Percentiles rank a stretch among this genome's conserved stretches.
Evolutionary conservation across 169 alveolate species (phyloP).

Genomic region (Eimeria zaria): DNA sequence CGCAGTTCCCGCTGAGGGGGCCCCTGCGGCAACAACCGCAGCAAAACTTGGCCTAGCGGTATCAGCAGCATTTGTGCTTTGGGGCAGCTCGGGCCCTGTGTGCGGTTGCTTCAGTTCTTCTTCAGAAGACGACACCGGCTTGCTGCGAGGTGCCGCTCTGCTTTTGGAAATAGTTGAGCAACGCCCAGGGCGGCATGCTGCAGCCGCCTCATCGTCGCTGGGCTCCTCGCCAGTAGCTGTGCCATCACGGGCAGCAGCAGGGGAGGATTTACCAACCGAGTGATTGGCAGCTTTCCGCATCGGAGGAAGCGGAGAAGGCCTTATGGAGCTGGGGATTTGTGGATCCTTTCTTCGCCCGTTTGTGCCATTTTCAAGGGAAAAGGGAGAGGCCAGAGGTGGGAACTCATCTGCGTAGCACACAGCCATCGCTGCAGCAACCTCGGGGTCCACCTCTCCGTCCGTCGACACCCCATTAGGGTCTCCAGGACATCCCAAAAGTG

Average conservation of each 20-base stretch:
- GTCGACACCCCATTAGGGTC: too few species aligned
- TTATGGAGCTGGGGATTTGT: background rate
- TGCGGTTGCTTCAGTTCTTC: background rate
- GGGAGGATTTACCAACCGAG: background rate
- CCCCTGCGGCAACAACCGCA: slow-evolving; percentile 68
- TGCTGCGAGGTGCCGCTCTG: background rate
- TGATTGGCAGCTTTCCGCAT: background rate
- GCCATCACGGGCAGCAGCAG: background rate
- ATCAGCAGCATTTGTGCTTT: background rate
- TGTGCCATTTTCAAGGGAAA: background rate
- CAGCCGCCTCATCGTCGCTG: background rate
- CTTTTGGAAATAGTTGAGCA: background rate
- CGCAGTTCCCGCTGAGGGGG: background rate
- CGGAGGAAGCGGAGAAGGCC: background rate
- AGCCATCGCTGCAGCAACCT: slow-evolving; percentile 10
- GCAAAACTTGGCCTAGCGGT: slow-evolving; percentile 23
- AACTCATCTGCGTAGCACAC: slow-evolving; percentile 63
- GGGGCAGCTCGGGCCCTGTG: background rate
- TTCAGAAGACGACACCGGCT: background rate
- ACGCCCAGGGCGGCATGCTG: background rate
- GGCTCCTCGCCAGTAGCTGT: background rate
- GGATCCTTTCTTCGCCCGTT: background rate
- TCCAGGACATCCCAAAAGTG: slow-evolving; percentile 11
- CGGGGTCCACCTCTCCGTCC: background rate
- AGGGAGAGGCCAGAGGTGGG: slow-evolving; percentile 53